phyloP scores from a whole-genome alignment of 768 basidiomycete species.

The Pisolithus marmoratus region DNA sequence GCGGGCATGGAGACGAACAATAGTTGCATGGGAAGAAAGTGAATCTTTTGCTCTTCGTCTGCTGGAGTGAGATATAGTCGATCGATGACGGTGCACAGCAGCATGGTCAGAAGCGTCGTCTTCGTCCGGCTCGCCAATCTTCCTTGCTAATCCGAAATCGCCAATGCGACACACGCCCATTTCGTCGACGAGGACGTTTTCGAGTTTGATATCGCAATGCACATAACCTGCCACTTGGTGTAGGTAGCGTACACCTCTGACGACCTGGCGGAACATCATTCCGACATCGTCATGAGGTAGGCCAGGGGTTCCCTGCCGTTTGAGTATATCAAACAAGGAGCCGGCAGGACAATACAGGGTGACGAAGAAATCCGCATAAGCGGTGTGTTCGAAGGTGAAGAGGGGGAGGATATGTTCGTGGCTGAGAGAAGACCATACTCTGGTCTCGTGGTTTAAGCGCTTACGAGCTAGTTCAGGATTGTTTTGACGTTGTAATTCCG shows the following conservation, averaged over 20 bases:
- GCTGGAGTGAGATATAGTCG: slow-evolving; percentile 22
- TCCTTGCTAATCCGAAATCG: slow-evolving; percentile 79
- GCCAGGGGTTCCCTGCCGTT: slow-evolving; percentile 60
- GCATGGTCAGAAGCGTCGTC: slow-evolving; percentile 21
- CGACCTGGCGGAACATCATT: slow-evolving; percentile 83
- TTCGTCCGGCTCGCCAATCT: slow-evolving; percentile 48
- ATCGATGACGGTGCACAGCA: slow-evolving; percentile 19
- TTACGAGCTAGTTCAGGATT: slow-evolving; percentile 44
- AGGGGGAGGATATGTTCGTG: slow-evolving; percentile 88
- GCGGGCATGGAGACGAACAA: slow-evolving; percentile 26
- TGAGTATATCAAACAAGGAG: slow-evolving; percentile 78
- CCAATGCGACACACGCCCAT: slow-evolving; percentile 79
- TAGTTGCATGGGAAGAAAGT: slow-evolving; percentile 11
- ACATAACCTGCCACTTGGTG: slow-evolving; percentile 73
- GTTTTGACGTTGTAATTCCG: slow-evolving; percentile 48
- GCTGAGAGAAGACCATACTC: slow-evolving; percentile 67
- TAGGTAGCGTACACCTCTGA: slow-evolving; percentile 75
- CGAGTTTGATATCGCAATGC: slow-evolving; percentile 94
- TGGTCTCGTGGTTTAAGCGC: slow-evolving; percentile 63
- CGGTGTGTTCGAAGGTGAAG: slow-evolving; percentile 54
- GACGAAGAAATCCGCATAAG: slow-evolving; percentile 72
- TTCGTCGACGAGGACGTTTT: slow-evolving; percentile 92
- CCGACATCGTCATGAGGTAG: slow-evolving; percentile 74
- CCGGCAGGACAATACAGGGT: slow-evolving; percentile 82
- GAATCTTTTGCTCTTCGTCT: slow-evolving; percentile 19